These are phyloP conservation scores for Leccinum obscurum DNA, from an alignment of 768 basidiomycete genomes.

Conservation along the genomic window DNA sequence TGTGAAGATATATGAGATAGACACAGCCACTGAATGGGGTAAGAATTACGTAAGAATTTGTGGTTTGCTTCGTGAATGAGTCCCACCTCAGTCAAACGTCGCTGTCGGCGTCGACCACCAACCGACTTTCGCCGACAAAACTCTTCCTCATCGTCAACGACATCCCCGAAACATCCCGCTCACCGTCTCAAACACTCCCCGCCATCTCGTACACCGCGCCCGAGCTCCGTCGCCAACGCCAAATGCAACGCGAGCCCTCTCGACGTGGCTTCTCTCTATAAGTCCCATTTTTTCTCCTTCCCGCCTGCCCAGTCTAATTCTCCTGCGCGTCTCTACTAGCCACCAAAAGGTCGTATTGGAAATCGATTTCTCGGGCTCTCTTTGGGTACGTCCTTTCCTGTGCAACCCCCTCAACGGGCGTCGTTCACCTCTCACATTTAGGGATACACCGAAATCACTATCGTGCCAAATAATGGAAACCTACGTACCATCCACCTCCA, in stretches of 20 bases:
- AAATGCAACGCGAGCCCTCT: conserved; percentile 73
- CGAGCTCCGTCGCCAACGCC: conserved; percentile 12
- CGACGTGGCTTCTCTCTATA: conserved; percentile 90
- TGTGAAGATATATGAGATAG: background rate
- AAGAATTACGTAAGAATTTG: conserved; percentile 31
- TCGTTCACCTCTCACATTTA: conserved; percentile 34
- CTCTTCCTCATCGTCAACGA: conserved; percentile 5
- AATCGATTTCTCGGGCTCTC: conserved; percentile 85
- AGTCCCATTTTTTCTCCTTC: conserved; percentile 45
- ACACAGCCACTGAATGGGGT: conserved; percentile 3
- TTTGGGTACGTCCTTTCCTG: conserved; percentile 62
- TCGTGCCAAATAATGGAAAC: conserved; percentile 77
- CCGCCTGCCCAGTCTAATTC: conserved; percentile 43
- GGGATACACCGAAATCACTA: conserved; percentile 94
- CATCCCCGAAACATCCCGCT: background rate
- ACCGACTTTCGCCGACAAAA: conserved; percentile 10
- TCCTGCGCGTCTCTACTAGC: conserved; percentile 67
- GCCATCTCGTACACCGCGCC: background rate
- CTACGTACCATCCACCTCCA: conserved; percentile 86
- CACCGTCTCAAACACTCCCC: background rate
- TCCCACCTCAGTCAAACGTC: conserved; percentile 22
- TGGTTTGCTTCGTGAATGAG: conserved; percentile 25
- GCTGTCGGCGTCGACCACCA: conserved; percentile 23
- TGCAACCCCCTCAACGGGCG: conserved; percentile 14
- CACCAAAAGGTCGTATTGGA: conserved; percentile 96